A percentile compares a stretch with the other conserved stretches of the same genome.
Evolutionary conservation across 371 early-diverging fungal genomes (phyloP).

Genomic region (Rhizomucor miehei): DNA sequence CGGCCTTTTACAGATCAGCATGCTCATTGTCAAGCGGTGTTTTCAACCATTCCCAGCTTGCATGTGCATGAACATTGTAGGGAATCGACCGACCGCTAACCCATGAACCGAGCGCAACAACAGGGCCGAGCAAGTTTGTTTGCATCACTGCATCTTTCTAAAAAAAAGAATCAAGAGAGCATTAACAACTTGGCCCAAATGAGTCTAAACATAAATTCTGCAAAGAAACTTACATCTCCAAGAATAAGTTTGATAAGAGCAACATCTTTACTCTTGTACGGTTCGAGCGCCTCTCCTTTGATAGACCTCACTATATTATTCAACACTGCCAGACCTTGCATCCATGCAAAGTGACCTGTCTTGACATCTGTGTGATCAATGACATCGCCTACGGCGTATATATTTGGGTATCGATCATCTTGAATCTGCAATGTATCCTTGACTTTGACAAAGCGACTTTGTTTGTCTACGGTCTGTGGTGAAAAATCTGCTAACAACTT

Average conservation of each 20-base stretch:
- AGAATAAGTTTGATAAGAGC: slow-evolving; percentile 34
- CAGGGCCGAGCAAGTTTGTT: slow-evolving; percentile 32
- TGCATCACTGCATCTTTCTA: slow-evolving; percentile 43
- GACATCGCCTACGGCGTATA: slow-evolving; percentile 69
- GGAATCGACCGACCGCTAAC: slow-evolving; percentile 34
- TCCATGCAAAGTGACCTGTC: slow-evolving; percentile 51
- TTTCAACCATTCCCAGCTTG: slow-evolving; percentile 22
- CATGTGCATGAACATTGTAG: slow-evolving; percentile 31
- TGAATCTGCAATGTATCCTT: slow-evolving; percentile 64
- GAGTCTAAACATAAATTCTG: neutral
- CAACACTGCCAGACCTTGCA: slow-evolving; percentile 33
- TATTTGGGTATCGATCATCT: slow-evolving; percentile 57
- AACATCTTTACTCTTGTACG: slow-evolving; percentile 36
- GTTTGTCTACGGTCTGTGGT: slow-evolving; percentile 39
- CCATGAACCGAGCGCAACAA: slow-evolving; percentile 38
- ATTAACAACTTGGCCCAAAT: neutral
- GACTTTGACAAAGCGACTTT: slow-evolving; percentile 51
- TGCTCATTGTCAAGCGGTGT: slow-evolving; percentile 18
- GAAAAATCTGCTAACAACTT: slow-evolving; percentile 40
- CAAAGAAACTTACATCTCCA: slow-evolving; percentile 34
- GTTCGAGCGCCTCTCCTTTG: slow-evolving; percentile 20
- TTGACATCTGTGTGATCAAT: slow-evolving; percentile 47
- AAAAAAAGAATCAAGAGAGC: neutral
- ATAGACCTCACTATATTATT: slow-evolving; percentile 30
- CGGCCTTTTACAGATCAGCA: slow-evolving; percentile 13